These are phyloP conservation scores for Candida vaughaniae DNA, from an alignment of 805 yeast genomes.

Conservation along the genomic window DNA sequence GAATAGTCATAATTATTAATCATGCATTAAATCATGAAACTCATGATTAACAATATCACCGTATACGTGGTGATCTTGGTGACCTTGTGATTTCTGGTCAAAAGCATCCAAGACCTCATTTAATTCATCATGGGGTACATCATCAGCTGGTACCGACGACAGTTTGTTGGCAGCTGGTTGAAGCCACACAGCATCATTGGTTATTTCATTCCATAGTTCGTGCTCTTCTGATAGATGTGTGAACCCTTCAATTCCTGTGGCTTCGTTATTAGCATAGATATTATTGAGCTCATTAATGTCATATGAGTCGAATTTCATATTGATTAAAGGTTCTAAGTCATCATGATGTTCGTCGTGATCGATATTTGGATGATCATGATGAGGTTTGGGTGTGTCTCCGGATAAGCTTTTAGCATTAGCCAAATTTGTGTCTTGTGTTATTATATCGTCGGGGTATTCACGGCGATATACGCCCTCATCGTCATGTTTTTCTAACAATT, in stretches of 20 bases:
- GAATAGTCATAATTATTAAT: conserved; percentile 4
- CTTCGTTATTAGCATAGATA: conserved; percentile 35
- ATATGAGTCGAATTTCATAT: conserved; percentile 16
- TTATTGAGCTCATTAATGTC: conserved; percentile 20
- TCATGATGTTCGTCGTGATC: neutral
- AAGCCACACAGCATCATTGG: conserved; percentile 77
- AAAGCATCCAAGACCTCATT: conserved; percentile 9
- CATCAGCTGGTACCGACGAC: neutral
- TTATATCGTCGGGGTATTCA: neutral
- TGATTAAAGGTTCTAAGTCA: conserved; percentile 7
- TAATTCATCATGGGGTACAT: conserved; percentile 2
- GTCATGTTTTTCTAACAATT: conserved; percentile 56
- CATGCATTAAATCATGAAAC: conserved; percentile 28
- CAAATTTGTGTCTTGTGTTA: neutral
- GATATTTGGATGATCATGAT: neutral
- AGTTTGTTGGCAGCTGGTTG: conserved; percentile 17
- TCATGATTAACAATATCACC: conserved; percentile 39
- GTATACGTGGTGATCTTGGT: conserved; percentile 25
- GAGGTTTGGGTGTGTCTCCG: neutral
- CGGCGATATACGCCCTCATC: conserved; percentile 33
- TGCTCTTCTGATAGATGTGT: conserved; percentile 44
- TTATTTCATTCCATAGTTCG: conserved; percentile 73
- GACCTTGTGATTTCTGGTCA: conserved; percentile 1
- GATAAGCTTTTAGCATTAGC: neutral
- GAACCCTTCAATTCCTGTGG: conserved; percentile 43